Evolutionary conservation across 352 stramenopile species (phyloP), one percentile per base, ranked within the genome.

Genomic region (Pythium folliculosum): DNA sequence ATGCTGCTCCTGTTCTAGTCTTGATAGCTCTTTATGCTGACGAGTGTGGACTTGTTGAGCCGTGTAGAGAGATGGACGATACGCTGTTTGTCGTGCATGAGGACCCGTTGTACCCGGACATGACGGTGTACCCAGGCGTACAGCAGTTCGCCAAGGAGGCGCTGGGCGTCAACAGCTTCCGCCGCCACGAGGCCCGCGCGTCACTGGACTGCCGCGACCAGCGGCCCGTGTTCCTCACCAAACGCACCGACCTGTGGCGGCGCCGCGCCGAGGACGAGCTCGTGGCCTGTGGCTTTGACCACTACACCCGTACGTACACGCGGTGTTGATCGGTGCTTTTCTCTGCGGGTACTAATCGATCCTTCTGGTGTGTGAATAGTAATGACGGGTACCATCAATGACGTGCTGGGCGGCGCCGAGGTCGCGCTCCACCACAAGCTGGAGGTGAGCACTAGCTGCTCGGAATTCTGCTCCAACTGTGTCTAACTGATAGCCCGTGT

Each of bases 61-160:
- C 8, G 10, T 61, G 43, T 40, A 92, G 84, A 60, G 82, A 91
- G 53, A 91, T 93, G 48, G 84, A 93, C 60, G 84, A 93, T 58
- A 90, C 84, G 27, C 73, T 93, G 70, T 71, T 90, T 5, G 82
- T 81, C 1, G 78, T 77, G 10, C 70, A 88, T 13, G 84, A 91
- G 45, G 83, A 93, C 62, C 78, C 71, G 30, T 72, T 82, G 37
- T 93, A 93, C 58, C 85, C 85, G 21, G 76, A 90, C 45, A 70
- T 93, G 27, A 92, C 85, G 9, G 83, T 93, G 8, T 93, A 91
- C 43, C 85, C 85, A 19, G 85, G 85, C 55, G 83, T 91, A 2
- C 82, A 91, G 67, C 84, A 93, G 74, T 91, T 93, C 23, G 77
- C 81, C n/a, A 73, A 89, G 23, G 82, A 93, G 67, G 71, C 91